These are phyloP conservation scores for Salix purpurea DNA, from an alignment of 345 rosid species.

Conservation along the genomic window DNA sequence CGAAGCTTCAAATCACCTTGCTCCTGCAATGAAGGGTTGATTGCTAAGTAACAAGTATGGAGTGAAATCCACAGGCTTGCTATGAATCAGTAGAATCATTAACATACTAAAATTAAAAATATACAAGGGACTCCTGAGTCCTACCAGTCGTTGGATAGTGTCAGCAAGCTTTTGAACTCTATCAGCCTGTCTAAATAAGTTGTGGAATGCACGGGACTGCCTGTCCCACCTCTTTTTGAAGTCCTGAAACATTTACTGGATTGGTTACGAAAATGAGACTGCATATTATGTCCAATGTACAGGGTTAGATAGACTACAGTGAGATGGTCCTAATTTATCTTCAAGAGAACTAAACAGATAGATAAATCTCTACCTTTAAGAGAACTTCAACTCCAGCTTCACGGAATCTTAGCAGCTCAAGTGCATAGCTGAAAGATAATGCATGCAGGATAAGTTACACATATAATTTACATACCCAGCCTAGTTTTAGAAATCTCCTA, in stretches of 20 bases:
- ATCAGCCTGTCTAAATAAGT: conserved; percentile 94
- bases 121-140: conserved; percentile 1
- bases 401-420: conserved; percentile 82
- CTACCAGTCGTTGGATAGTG: conserved; percentile 79
- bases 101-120: not conserved
- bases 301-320: conserved; percentile 9
- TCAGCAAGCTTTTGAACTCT: conserved; percentile 88
- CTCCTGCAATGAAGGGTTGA: conserved; percentile 48
- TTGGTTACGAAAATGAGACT: not conserved
- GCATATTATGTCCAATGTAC: not conserved
- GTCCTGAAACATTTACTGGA: conserved; percentile 53
- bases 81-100: not conserved
- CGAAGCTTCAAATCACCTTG: conserved; percentile 98
- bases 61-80: not conserved
- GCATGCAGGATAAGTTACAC: conserved; percentile 21
- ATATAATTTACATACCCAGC: not conserved
- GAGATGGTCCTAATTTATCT: conserved; percentile 24
- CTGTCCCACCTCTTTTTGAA: conserved; percentile 89
- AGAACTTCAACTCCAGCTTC: conserved; percentile 96
- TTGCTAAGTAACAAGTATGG: not conserved
- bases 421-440: conserved; percentile 64
- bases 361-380: conserved; percentile 45
- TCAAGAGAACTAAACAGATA: not conserved
- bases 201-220: conserved; percentile 86
- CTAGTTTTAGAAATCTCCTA: not conserved